A percentile compares a stretch with the other conserved stretches of the same genome.
Conservation (phyloP, 306 rosid species). For the Gastrolobium bilobum region DNA sequence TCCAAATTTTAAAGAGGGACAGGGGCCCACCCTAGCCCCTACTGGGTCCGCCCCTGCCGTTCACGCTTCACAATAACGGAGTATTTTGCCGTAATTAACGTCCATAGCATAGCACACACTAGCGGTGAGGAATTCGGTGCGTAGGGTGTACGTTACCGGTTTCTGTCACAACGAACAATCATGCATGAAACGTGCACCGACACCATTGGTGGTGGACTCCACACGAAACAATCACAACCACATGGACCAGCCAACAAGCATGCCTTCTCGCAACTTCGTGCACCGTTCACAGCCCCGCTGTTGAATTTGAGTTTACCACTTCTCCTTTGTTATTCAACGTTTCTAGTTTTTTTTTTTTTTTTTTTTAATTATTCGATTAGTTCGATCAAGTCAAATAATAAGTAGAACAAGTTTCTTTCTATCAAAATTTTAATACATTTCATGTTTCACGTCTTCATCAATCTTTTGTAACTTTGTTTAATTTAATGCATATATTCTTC, state of each 20-base stretch:
- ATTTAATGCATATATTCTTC: neutral
- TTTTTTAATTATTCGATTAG: no score
- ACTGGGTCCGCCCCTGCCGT: no score
- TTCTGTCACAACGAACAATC: constrained; percentile 8
- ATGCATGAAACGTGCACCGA: constrained; percentile 66
- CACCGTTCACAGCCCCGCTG: neutral
- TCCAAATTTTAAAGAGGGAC: no score
- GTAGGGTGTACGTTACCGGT: neutral
- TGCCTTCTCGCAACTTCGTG: constrained; percentile 22
- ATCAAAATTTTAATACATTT: no score
- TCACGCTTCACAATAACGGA: constrained; percentile 10
- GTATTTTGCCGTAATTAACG: constrained; percentile 24
- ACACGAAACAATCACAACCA: constrained; percentile 10
- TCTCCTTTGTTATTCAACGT: neutral
- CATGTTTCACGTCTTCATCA: neutral
- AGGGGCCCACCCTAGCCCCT: no score
- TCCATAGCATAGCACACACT: neutral
- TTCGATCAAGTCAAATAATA: no score
- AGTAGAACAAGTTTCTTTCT: no score
- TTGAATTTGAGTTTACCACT: constrained; percentile 11
- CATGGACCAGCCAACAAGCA: constrained; percentile 42
- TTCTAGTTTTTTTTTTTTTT: neutral
- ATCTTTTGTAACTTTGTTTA: neutral
- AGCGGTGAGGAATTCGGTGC: neutral
- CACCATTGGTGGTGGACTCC: constrained; percentile 42